Evolutionary conservation across 2,329 filamentous ascomycete species (phyloP).

Genomic region (Iodosphaeria phyllophila): DNA sequence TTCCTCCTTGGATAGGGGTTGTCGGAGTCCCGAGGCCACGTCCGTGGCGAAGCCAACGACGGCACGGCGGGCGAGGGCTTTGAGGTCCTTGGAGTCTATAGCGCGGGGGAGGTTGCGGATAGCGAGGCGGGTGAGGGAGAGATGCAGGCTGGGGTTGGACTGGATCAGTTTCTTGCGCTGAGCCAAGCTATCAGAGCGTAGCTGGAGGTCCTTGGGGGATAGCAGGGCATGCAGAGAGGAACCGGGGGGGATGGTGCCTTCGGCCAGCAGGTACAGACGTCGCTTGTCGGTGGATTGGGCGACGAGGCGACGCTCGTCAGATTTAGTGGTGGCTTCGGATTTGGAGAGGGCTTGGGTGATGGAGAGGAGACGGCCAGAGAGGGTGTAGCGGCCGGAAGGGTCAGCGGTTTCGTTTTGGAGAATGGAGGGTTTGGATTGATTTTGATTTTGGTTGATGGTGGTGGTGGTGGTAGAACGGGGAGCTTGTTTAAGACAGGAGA

Average conservation of each 20-base stretch:
- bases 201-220: conserved; percentile 60
- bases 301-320: too few species aligned
- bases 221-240: conserved; percentile 63
- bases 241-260: conserved; percentile 65
- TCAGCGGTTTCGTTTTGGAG: conserved; percentile 76
- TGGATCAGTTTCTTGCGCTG: conserved; percentile 85
- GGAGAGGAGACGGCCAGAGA: conserved; percentile 76
- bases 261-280: conserved; percentile 68
- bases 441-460: too few species aligned
- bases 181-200: conserved; percentile 71
- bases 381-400: conserved; percentile 66
- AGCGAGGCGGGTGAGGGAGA: conserved; percentile 78
- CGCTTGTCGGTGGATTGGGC: conserved; percentile 72
- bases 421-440: conserved; percentile 64
- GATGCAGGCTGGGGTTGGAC: conserved; percentile 71
- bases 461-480: conserved; percentile 36
- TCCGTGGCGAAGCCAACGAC: conserved; percentile 88
- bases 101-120: conserved; percentile 79
- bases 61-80: conserved; percentile 78
- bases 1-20: conserved; percentile 80
- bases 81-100: conserved; percentile 71
- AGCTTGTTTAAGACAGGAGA: conserved; percentile 55
- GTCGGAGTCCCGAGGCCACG: conserved; percentile 58
- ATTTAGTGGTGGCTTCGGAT: conserved; percentile 55
- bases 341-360: conserved; percentile 73